Evolutionary conservation across 2,329 filamentous ascomycete genomes (phyloP).

Genomic region (Claviceps sp.): DNA sequence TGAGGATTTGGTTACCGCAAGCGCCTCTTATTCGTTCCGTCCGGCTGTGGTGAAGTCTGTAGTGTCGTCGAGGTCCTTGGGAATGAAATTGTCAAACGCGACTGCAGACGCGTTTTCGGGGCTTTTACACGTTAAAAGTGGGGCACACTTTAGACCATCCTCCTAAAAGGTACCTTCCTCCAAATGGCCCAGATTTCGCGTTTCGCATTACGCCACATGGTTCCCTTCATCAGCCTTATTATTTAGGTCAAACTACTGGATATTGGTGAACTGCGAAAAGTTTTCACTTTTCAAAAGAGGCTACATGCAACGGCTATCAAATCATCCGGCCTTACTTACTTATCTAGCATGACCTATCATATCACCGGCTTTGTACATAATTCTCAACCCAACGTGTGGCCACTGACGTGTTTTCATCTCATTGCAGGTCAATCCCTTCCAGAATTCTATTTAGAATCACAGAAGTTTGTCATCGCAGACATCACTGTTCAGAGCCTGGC

Average conservation of each 20-base stretch:
- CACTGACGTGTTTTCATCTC: neutral
- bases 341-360: neutral
- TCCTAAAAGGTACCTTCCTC: too few species aligned
- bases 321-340: neutral
- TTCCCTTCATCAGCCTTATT: too few species aligned
- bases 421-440: neutral
- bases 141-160: neutral
- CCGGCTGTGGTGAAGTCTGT: neutral
- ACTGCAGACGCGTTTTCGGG: conserved; percentile 16
- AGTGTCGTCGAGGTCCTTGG: too few species aligned
- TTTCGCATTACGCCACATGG: neutral
- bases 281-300: too few species aligned
- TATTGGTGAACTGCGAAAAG: too few species aligned
- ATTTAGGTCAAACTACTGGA: too few species aligned
- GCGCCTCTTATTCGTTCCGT: neutral
- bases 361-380: neutral
- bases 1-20: neutral
- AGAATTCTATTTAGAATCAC: too few species aligned
- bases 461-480: conserved; percentile 1
- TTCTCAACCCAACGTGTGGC: neutral
- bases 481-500: neutral
- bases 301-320: neutral
- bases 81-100: conserved; percentile 9
- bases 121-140: conserved; percentile 4
- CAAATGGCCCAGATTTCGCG: neutral